Evolutionary conservation across 2,329 filamentous ascomycete species (phyloP).

Genomic region (Pyrenophora tritici-repentis): DNA sequence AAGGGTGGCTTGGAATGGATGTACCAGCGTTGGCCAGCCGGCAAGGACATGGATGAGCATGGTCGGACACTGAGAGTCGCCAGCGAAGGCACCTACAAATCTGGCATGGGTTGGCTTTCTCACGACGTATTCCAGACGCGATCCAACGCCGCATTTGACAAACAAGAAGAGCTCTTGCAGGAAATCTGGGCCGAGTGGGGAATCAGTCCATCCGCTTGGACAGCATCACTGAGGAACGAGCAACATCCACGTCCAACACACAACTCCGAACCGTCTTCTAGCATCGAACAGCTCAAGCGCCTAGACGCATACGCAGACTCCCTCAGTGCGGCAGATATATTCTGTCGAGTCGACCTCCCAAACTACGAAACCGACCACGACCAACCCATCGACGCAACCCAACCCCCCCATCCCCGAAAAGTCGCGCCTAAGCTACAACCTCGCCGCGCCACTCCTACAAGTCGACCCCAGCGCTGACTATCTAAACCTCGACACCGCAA

Average conservation of each 20-base stretch:
- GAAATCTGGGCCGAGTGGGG: constrained; percentile 72
- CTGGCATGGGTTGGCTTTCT: constrained; percentile 76
- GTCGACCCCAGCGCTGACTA: constrained; percentile 56
- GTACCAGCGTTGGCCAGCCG: constrained; percentile 74
- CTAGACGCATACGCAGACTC: constrained; percentile 61
- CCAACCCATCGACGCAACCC: constrained; percentile 66
- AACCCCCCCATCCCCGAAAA: constrained; percentile 62
- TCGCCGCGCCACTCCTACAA: constrained; percentile 60
- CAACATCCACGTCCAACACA: background rate
- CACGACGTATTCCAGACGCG: constrained; percentile 61
- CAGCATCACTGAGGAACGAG: background rate
- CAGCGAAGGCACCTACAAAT: constrained; percentile 77
- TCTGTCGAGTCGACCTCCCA: constrained; percentile 57
- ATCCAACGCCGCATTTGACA: constrained; percentile 47
- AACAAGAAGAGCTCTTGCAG: constrained; percentile 66
- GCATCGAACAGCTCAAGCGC: constrained; percentile 50
- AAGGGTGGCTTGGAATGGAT: constrained; percentile 91
- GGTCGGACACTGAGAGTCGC: constrained; percentile 75
- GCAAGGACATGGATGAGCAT: constrained; percentile 68
- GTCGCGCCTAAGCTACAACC: constrained; percentile 59
- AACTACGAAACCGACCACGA: constrained; percentile 30
- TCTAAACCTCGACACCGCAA: constrained; percentile 43
- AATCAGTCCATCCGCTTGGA: constrained; percentile 65
- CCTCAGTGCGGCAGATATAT: constrained; percentile 70
- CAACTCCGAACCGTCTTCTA: background rate